Conservation (phyloP, 495 filamentous ascomycete genomes). For the Darksidea phi region DNA sequence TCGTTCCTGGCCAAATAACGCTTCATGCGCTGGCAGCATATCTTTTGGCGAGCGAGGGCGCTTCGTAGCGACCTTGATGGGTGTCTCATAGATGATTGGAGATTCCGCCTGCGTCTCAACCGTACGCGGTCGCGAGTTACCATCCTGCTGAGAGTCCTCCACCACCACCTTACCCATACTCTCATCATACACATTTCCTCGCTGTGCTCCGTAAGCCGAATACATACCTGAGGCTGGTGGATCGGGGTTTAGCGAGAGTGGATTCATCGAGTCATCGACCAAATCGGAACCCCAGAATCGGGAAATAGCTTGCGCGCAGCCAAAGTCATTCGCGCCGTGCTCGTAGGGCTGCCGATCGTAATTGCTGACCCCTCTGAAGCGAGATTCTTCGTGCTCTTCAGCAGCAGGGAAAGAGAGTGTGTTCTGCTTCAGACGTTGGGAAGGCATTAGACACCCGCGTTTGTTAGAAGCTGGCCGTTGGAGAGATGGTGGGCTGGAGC, state of each 20-base stretch:
- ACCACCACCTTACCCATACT: too few relatives aligned
- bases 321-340: background rate
- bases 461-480: background rate
- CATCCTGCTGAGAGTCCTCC: too few relatives aligned
- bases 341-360: background rate
- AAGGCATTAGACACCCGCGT: background rate
- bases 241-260: background rate
- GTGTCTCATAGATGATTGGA: too few relatives aligned
- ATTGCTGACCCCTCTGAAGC: background rate
- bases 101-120: too few relatives aligned
- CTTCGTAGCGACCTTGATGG: too few relatives aligned
- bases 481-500: slow-evolving; percentile 5
- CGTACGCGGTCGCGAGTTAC: too few relatives aligned
- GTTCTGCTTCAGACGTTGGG: background rate
- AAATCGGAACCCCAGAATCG: background rate
- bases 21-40: too few relatives aligned
- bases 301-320: background rate
- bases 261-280: slow-evolving; percentile 3
- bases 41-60: too few relatives aligned
- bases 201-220: background rate
- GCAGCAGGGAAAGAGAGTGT: background rate
- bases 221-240: slow-evolving; percentile 3
- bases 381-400: background rate
- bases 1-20: too few relatives aligned
- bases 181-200: background rate